phyloP scores from a whole-genome alignment of 108 stramenopile genomes.

The Cyclotella baltica region DNA sequence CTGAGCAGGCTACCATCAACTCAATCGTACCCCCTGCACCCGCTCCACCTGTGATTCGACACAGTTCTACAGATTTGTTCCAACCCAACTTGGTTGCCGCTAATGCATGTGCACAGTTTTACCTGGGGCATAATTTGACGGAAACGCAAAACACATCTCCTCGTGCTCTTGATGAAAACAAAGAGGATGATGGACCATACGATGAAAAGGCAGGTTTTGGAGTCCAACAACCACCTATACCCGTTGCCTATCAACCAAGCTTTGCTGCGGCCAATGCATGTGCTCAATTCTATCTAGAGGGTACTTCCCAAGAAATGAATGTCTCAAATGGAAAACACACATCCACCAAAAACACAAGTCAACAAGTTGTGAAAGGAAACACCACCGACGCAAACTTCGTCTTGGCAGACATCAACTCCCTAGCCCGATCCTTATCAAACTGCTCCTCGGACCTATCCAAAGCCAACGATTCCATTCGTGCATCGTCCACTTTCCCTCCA shows the following conservation, averaged over 20 bases:
- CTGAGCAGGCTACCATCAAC: no score
- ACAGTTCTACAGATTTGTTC: no score
- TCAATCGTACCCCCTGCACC: no score
- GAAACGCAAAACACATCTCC: background rate
- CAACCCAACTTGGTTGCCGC: background rate
- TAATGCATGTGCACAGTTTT: background rate
- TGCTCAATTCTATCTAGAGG: background rate
- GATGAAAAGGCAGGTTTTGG: background rate
- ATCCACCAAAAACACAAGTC: no score
- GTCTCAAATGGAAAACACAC: background rate
- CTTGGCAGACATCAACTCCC: no score
- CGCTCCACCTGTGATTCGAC: no score
- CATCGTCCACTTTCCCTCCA: background rate
- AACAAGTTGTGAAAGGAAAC: no score
- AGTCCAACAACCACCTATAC: no score
- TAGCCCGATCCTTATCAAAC: no score
- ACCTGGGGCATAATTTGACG: background rate
- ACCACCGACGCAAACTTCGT: no score
- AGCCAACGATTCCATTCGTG: background rate
- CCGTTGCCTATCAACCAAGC: background rate
- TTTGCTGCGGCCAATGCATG: background rate
- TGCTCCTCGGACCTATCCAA: background rate
- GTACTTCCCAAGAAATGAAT: background rate
- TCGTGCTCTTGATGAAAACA: no score
- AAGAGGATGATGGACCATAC: background rate